Evolutionary conservation across 495 filamentous ascomycete genomes (phyloP).

Genomic region (Penicillium daleae): DNA sequence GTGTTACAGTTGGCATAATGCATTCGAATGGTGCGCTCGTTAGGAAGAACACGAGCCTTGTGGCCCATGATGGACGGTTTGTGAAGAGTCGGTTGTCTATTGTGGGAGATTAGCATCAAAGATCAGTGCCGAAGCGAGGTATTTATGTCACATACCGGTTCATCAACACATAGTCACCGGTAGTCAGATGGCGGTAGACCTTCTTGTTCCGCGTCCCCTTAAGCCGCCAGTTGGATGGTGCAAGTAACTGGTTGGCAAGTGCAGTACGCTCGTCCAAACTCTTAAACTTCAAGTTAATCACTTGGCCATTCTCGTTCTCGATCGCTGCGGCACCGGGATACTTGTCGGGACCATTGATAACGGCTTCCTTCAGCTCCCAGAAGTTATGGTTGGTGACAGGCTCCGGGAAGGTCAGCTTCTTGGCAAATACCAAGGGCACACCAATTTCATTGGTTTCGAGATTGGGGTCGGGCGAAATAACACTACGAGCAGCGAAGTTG

Average conservation of each 20-base stretch:
- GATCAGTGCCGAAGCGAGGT: neutral
- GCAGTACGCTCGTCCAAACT: slow-evolving; percentile 81
- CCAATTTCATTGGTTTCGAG: slow-evolving; percentile 99
- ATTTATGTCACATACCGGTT: slow-evolving; percentile 59
- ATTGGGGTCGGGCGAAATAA: slow-evolving; percentile 98
- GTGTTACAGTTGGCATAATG: slow-evolving; percentile 99
- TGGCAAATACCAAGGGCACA: slow-evolving; percentile 95
- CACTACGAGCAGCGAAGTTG: slow-evolving; percentile 95
- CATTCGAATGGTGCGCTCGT: slow-evolving; percentile 97
- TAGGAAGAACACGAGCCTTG: slow-evolving; percentile 85
- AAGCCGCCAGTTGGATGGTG: slow-evolving; percentile 76
- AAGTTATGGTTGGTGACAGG: slow-evolving; percentile 97
- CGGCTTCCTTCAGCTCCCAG: slow-evolving; percentile 91
- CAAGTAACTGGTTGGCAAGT: slow-evolving; percentile 88
- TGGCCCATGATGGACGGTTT: slow-evolving; percentile 99
- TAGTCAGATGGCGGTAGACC: slow-evolving; percentile 92
- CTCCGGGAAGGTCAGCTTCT: slow-evolving; percentile 94
- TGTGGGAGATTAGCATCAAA: neutral
- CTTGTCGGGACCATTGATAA: slow-evolving; percentile 89
- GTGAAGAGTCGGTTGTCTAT: slow-evolving; percentile 87
- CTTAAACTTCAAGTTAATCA: slow-evolving; percentile 85
- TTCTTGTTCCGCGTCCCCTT: slow-evolving; percentile 89
- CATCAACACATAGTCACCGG: slow-evolving; percentile 97
- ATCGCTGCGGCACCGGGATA: slow-evolving; percentile 95
- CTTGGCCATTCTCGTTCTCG: slow-evolving; percentile 92